Evolutionary conservation across 2,329 filamentous ascomycete genomes (phyloP).

Genomic region (Rasamsonia emersonii): DNA sequence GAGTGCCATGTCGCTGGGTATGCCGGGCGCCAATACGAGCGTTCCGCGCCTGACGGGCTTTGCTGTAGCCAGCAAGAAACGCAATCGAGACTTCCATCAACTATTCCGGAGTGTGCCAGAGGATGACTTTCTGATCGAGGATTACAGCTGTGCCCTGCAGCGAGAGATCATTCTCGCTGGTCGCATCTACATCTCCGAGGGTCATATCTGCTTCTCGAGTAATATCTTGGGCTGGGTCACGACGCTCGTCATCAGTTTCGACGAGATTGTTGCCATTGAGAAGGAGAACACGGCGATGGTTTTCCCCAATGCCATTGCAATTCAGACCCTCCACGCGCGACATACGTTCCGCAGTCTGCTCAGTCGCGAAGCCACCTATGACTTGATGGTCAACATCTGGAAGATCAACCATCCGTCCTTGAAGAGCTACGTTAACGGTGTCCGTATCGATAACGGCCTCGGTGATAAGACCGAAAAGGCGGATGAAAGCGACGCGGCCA

Average conservation of each 20-base stretch:
- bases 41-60: conserved; percentile 83
- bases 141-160: conserved; percentile 94
- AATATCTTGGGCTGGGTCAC: conserved; percentile 98
- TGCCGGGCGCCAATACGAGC: conserved; percentile 49
- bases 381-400: conserved; percentile 96
- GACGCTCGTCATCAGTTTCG: conserved; percentile 94
- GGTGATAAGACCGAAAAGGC: conserved; percentile 86
- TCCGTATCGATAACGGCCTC: conserved; percentile 67
- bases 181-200: conserved; percentile 90
- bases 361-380: conserved; percentile 90
- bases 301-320: conserved; percentile 96
- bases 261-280: conserved; percentile 93
- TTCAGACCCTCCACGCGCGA: conserved; percentile 88
- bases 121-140: conserved; percentile 95
- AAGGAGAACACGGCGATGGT: conserved; percentile 92
- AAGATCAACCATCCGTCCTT: conserved; percentile 90
- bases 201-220: conserved; percentile 96
- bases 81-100: conserved; percentile 89
- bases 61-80: conserved; percentile 89
- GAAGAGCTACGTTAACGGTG: conserved; percentile 84
- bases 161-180: conserved; percentile 92
- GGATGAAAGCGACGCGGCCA: conserved; percentile 60
- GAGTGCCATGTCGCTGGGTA: conserved; percentile 61
- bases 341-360: conserved; percentile 95
- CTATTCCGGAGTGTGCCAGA: conserved; percentile 95